Conservation (phyloP, 148 eudicot species). For the Chenopodium berlandieri region DNA sequence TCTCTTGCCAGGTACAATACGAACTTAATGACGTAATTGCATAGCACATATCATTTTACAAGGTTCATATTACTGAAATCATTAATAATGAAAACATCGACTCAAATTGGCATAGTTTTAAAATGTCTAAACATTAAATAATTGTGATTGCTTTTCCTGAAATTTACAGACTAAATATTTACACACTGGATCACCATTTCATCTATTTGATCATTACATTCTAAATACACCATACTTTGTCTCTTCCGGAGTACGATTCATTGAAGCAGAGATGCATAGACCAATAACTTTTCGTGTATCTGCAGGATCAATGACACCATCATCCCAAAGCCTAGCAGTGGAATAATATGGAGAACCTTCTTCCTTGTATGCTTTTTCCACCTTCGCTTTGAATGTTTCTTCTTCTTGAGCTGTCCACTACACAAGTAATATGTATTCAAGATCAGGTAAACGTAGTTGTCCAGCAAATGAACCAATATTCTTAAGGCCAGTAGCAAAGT, state of each 20-base stretch:
- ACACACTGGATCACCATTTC: background rate
- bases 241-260: constrained; percentile 52
- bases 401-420: constrained; percentile 92
- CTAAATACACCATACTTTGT: constrained; percentile 94
- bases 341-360: constrained; percentile 91
- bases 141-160: background rate
- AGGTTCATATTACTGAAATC: too few relatives aligned
- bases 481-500: background rate
- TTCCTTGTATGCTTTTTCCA: constrained; percentile 73
- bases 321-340: constrained; percentile 96
- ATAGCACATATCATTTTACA: too few relatives aligned
- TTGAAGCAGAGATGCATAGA: constrained; percentile 71
- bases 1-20: too few relatives aligned
- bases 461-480: background rate
- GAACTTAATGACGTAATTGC: too few relatives aligned
- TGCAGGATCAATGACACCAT: constrained; percentile 95
- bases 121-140: background rate
- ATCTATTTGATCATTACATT: constrained; percentile 47
- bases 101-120: background rate
- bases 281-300: constrained; percentile 82
- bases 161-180: constrained; percentile 2
- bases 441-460: constrained; percentile 6
- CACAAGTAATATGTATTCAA: constrained; percentile 3
- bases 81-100: background rate
- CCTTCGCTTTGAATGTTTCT: constrained; percentile 71